Percentiles rank a stretch among this genome's conserved stretches.
Conservation (phyloP, 2,329 filamentous ascomycete species). For the Colletotrichum salicis region DNA sequence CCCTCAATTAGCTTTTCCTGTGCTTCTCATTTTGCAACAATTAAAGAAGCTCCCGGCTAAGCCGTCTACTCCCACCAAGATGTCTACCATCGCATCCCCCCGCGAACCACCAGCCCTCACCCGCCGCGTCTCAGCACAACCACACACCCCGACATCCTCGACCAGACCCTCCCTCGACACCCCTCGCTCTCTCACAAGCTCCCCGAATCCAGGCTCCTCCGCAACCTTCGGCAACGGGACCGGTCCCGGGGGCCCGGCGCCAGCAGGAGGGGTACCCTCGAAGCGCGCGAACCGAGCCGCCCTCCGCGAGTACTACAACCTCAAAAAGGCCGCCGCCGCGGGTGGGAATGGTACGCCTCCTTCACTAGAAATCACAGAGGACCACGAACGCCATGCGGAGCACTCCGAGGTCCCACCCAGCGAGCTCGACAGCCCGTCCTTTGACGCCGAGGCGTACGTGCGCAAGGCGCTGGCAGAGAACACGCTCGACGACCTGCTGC, state of each 20-base stretch:
- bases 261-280: constrained; percentile 42
- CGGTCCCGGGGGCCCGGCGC: constrained; percentile 35
- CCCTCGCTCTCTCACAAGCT: constrained; percentile 68
- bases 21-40: neutral
- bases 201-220: constrained; percentile 56
- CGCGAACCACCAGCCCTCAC: constrained; percentile 69
- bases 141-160: constrained; percentile 77
- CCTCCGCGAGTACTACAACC: constrained; percentile 93
- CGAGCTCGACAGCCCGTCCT: constrained; percentile 79
- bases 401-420: constrained; percentile 69
- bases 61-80: constrained; percentile 41
- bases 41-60: neutral
- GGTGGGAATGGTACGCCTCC: constrained; percentile 46
- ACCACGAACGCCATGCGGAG: constrained; percentile 38
- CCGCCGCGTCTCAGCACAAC: constrained; percentile 63
- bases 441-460: constrained; percentile 79
- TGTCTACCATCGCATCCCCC: constrained; percentile 74
- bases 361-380: constrained; percentile 56
- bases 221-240: constrained; percentile 37
- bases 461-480: constrained; percentile 68
- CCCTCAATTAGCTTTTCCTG: neutral
- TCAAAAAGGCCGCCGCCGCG: constrained; percentile 62
- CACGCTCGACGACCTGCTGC: constrained; percentile 74
- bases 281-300: constrained; percentile 81
- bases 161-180: constrained; percentile 78